phyloP scores from a whole-genome alignment of 176 grass and related monocot genomes.

The Dendrocalamus sinicus region DNA sequence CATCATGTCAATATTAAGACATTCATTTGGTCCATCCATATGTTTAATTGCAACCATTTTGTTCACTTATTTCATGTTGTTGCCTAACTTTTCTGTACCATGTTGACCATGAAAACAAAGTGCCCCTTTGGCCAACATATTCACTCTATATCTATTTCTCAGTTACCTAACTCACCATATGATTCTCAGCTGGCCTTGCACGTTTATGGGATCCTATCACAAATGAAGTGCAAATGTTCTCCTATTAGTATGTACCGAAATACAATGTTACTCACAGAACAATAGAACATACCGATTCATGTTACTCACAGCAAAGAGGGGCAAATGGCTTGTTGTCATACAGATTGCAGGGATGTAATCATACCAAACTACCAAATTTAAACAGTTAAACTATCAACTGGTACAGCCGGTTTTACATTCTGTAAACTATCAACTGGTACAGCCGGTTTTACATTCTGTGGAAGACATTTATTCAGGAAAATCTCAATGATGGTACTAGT shows the following conservation, averaged over 20 bases:
- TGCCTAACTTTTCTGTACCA: conserved; percentile 13
- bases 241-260: too few species aligned
- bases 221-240: too few species aligned
- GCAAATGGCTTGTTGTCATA: neutral
- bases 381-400: neutral
- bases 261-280: too few species aligned
- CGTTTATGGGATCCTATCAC: too few species aligned
- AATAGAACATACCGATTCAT: too few species aligned
- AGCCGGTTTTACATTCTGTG: neutral
- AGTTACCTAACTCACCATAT: conserved; percentile 8
- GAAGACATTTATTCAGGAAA: neutral
- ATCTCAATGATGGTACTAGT: neutral
- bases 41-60: neutral
- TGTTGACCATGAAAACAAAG: conserved; percentile 5
- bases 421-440: neutral
- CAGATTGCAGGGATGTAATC: neutral
- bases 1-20: conserved; percentile 19
- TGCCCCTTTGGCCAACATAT: neutral
- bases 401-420: too few species aligned
- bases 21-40: neutral
- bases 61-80: neutral
- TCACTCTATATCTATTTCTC: neutral
- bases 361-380: neutral
- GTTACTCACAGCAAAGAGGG: neutral
- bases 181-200: too few species aligned